Base-by-base conservation (phyloP, 495 filamentous ascomycete genomes). In the Aspergillus bertholletiae region DNA sequence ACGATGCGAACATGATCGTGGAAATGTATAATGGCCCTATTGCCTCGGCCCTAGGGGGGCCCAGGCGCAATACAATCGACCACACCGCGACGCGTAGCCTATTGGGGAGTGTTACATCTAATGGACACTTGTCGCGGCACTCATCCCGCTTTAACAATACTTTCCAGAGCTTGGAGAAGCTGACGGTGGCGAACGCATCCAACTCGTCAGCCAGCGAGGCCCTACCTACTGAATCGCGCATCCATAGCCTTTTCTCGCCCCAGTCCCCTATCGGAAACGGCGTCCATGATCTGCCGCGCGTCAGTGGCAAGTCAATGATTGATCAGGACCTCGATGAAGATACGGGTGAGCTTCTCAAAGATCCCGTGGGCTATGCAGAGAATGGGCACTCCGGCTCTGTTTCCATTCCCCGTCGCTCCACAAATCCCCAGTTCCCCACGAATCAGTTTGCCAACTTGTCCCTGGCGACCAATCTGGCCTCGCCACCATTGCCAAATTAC, bases 291-390 rank as follows among this genome's bases (percentile, higher is more conserved):
- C 80, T 83, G 23, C 82, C 83, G 18, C 84, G 89, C 48, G 78
- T 88, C 45, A 84, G 85, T 15, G 88, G 92, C 51, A 96, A 93
- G 69, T 84, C 86, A 2, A 80, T 95, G 50, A 96, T 96, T 59
- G 90, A 88, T 61, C 84, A 91, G 62, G 90, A 95, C 62, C 78
- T 82, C 8, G 90, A 90, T 47, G 91, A 96, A 59, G 92, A 96
- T 63, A 92, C 90, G 0, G 87, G 87, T 6, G 86, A 92, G 62
- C 72, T 96, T 11, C 76, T 96, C 9, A 90, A 91, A 51, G 88
- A 96, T 64, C 87, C 90, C 1, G 82, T 94, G 30, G 89, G 86
- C 0, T 96, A 89, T 68, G 90, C 88, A 4, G 86, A 90, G 54
- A 92, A 86, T 61, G 89, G 87, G 9, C 76, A 86, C 55, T 72